phyloP scores from a whole-genome alignment of 495 filamentous ascomycete genomes.

The Penicillium coffeae region DNA sequence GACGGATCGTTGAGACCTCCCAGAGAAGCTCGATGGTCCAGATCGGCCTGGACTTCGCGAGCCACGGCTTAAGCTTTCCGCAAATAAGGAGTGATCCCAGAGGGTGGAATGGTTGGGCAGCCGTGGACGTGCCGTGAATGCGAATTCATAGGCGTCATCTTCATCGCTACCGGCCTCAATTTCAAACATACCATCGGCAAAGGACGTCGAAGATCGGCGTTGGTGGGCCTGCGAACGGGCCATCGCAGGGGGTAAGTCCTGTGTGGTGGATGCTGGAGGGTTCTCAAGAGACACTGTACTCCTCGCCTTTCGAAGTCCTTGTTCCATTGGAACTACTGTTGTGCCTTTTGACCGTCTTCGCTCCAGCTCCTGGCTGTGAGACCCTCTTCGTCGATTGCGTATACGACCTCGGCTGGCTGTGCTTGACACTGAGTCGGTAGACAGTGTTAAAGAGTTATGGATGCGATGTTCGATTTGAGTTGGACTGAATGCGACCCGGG shows the following conservation, averaged over 20 bases:
- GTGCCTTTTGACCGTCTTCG: constrained; percentile 14
- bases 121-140: constrained; percentile 5
- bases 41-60: constrained; percentile 15
- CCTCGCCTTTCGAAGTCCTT: constrained; percentile 27
- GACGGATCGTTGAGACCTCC: constrained; percentile 7
- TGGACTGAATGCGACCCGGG: constrained; percentile 75
- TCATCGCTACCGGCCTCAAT: constrained; percentile 26
- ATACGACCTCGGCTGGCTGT: constrained; percentile 20
- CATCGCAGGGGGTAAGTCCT: constrained; percentile 8
- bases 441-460: constrained; percentile 14
- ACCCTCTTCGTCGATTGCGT: constrained; percentile 26
- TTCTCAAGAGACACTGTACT: constrained; percentile 33
- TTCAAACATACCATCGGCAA: constrained; percentile 10
- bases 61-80: constrained; percentile 3
- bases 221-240: constrained; percentile 12
- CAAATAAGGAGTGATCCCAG: constrained; percentile 16
- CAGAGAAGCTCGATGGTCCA: constrained; percentile 21
- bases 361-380: constrained; percentile 32
- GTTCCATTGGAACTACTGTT: constrained; percentile 10
- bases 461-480: constrained; percentile 58
- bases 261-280: constrained; percentile 11
- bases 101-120: constrained; percentile 5
- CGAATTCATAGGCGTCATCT: constrained; percentile 15
- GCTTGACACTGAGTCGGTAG: constrained; percentile 19
- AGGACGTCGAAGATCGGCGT: constrained; percentile 18